Conservation (phyloP, 768 basidiomycete species). For the Podaxis sp. region DNA sequence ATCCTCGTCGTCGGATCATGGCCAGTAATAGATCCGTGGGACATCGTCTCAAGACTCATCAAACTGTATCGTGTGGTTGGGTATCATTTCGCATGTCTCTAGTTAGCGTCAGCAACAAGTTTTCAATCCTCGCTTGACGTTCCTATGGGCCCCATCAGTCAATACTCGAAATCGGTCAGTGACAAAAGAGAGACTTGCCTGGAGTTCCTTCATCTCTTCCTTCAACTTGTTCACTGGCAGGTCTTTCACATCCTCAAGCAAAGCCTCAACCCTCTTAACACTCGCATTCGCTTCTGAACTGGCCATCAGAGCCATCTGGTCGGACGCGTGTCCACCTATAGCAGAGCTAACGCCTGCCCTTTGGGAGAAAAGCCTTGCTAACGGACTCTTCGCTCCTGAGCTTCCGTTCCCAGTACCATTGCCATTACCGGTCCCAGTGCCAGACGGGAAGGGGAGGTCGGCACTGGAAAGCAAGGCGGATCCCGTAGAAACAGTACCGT, state of each 20-base stretch:
- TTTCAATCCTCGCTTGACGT: constrained; percentile 78
- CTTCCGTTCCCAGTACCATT: constrained; percentile 3
- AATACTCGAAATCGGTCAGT: neutral
- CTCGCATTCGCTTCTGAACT: constrained; percentile 36
- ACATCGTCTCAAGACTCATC: neutral
- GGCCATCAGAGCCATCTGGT: neutral
- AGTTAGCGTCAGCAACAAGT: constrained; percentile 66
- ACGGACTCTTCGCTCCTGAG: constrained; percentile 17
- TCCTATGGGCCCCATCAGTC: constrained; percentile 37
- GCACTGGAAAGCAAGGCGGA: neutral
- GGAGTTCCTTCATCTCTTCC: constrained; percentile 82
- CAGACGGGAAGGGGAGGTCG: constrained; percentile 8
- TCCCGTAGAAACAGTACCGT: constrained; percentile 3
- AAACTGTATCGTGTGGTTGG: neutral
- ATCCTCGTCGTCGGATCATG: neutral
- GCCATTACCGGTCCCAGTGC: neutral
- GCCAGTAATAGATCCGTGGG: neutral
- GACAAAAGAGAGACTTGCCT: constrained; percentile 43
- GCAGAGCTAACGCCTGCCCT: constrained; percentile 15
- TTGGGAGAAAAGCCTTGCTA: constrained; percentile 15
- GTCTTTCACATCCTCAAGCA: constrained; percentile 63
- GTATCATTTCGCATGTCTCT: constrained; percentile 59
- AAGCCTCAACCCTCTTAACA: constrained; percentile 54
- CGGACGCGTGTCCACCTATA: constrained; percentile 20
- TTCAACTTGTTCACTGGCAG: constrained; percentile 66